Evolutionary conservation across 768 basidiomycete genomes (phyloP).

Genomic region (Astraeus odoratus): DNA sequence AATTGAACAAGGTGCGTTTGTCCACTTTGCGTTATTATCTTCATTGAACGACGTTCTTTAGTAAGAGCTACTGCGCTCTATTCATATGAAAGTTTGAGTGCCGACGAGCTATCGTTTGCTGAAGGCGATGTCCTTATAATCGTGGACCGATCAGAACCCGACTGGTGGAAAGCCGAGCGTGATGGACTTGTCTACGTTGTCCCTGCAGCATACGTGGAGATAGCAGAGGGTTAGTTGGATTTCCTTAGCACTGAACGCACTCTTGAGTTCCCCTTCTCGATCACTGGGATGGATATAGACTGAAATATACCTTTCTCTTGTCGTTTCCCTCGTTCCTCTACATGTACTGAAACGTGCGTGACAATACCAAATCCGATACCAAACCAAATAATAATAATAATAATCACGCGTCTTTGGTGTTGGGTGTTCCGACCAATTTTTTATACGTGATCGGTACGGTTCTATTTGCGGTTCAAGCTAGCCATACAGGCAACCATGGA

Average conservation of each 20-base stretch:
- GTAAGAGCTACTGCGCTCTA: slow-evolving; percentile 77
- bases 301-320: slow-evolving; percentile 63
- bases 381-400: slow-evolving; percentile 9
- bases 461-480: slow-evolving; percentile 1
- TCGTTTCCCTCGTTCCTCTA: slow-evolving; percentile 43
- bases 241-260: slow-evolving; percentile 30
- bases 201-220: slow-evolving; percentile 86
- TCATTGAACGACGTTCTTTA: slow-evolving; percentile 16
- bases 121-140: slow-evolving; percentile 77
- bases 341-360: too few relatives aligned
- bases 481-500: slow-evolving; percentile 4
- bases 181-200: slow-evolving; percentile 83
- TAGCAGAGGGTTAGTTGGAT: slow-evolving; percentile 81
- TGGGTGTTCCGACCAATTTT: slow-evolving; percentile 1
- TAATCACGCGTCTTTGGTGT: too few relatives aligned
- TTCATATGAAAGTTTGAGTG: slow-evolving; percentile 57
- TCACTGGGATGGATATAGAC: slow-evolving; percentile 53
- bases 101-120: slow-evolving; percentile 80
- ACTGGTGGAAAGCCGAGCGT: slow-evolving; percentile 96
- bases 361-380: slow-evolving; percentile 10
- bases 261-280: slow-evolving; percentile 48
- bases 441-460: slow-evolving; percentile 3
- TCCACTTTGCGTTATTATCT: slow-evolving; percentile 1
- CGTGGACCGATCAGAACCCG: slow-evolving; percentile 74
- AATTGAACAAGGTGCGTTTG: slow-evolving; percentile 47